Conservation (phyloP, 1,139 yeast genomes). For the Debaryomyces psychrophilus region DNA sequence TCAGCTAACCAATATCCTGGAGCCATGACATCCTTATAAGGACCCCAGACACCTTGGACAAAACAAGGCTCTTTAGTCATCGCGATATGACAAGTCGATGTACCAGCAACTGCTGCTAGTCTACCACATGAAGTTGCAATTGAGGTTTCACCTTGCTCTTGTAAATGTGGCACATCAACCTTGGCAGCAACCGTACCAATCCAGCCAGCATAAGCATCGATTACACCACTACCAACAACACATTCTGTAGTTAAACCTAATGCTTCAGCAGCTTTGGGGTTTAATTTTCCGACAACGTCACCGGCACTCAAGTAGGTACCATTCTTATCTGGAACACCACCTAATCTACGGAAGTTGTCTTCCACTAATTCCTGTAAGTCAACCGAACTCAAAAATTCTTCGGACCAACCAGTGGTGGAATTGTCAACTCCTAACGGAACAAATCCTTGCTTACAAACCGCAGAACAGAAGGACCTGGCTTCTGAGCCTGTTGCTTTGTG, state of each 20-base stretch:
- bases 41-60: conserved; percentile 99
- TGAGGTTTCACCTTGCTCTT: conserved; percentile 40
- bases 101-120: conserved; percentile 97
- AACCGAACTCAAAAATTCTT: conserved; percentile 66
- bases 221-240: conserved; percentile 92
- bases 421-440: conserved; percentile 90
- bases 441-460: conserved; percentile 94
- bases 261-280: conserved; percentile 70
- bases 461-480: conserved; percentile 84
- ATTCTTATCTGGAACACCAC: conserved; percentile 76
- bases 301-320: conserved; percentile 86
- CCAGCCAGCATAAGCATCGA: conserved; percentile 99
- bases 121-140: conserved; percentile 74
- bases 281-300: conserved; percentile 76
- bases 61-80: conserved; percentile 84
- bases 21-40: conserved; percentile 89
- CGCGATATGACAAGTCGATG: conserved; percentile 94
- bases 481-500: conserved; percentile 88
- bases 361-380: conserved; percentile 78
- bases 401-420: conserved; percentile 87
- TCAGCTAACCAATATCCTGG: conserved; percentile 95
- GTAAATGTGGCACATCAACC: conserved; percentile 55
- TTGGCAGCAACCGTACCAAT: conserved; percentile 96
- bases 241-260: conserved; percentile 80
- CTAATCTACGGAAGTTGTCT: conserved; percentile 75